phyloP scores from a whole-genome alignment of 768 basidiomycete genomes.

The Termitomyces sp. region DNA sequence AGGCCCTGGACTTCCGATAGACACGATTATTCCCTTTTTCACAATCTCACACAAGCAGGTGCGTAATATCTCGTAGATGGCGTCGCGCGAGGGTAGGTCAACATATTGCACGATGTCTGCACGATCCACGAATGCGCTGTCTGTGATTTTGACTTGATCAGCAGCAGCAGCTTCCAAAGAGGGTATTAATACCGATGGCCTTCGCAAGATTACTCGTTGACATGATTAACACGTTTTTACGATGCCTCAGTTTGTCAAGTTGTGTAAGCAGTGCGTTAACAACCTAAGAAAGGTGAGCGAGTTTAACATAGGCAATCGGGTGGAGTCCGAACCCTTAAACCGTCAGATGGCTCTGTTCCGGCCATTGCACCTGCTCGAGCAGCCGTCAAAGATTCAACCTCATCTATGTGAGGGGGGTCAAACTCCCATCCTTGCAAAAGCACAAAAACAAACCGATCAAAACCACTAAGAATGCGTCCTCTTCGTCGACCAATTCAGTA shows the following conservation, averaged over 20 bases:
- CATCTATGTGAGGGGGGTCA: slow-evolving; percentile 51
- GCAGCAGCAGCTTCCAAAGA: background rate
- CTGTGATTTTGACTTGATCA: slow-evolving; percentile 31
- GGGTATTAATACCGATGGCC: slow-evolving; percentile 72
- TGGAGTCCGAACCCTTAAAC: slow-evolving; percentile 55
- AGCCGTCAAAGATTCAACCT: slow-evolving; percentile 94
- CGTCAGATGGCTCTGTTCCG: slow-evolving; percentile 94
- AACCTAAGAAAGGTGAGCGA: slow-evolving; percentile 48
- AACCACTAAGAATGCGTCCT: slow-evolving; percentile 87
- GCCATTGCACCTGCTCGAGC: slow-evolving; percentile 93
- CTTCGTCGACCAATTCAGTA: slow-evolving; percentile 88
- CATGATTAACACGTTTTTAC: slow-evolving; percentile 93
- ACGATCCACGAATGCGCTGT: slow-evolving; percentile 92
- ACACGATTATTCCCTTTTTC: slow-evolving; percentile 59
- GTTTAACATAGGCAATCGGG: background rate
- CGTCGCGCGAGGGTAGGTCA: slow-evolving; percentile 85
- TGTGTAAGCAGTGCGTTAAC: slow-evolving; percentile 97
- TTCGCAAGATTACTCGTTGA: slow-evolving; percentile 93
- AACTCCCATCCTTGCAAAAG: background rate
- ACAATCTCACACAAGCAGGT: slow-evolving; percentile 81
- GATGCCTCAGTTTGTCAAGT: slow-evolving; percentile 89
- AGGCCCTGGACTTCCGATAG: slow-evolving; percentile 41
- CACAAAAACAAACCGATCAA: slow-evolving; percentile 64
- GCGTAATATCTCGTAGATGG: slow-evolving; percentile 88
- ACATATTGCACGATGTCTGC: slow-evolving; percentile 96